Evolutionary conservation across 345 rosid genomes (phyloP).

Genomic region (Eucalyptus albens): DNA sequence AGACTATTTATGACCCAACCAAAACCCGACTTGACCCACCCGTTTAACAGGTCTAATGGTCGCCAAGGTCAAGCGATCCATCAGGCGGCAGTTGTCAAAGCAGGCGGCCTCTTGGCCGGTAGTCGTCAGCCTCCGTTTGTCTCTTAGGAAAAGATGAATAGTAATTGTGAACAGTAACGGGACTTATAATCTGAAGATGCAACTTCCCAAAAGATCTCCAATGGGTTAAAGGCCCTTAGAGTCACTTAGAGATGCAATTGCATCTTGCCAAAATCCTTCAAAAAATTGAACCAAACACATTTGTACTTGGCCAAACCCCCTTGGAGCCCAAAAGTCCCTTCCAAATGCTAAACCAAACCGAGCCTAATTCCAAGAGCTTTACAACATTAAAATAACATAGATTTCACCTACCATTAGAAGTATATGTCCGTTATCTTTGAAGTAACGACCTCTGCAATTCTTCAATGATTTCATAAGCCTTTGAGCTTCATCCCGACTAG

Average conservation of each 20-base stretch:
- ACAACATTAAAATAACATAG: not conserved
- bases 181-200: too few species aligned
- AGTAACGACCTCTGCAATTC: conserved; percentile 56
- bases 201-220: too few species aligned
- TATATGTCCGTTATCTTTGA: conserved; percentile 77
- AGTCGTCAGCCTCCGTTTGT: too few species aligned
- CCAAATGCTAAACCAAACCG: too few species aligned
- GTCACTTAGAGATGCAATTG: too few species aligned
- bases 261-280: too few species aligned
- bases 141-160: too few species aligned
- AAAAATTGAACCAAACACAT: too few species aligned
- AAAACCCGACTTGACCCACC: too few species aligned
- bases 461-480: conserved; percentile 39
- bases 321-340: fast-evolving
- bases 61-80: fast-evolving
- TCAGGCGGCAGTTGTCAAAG: fast-evolving
- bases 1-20: too few species aligned
- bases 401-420: conserved; percentile 52
- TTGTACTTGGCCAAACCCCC: too few species aligned
- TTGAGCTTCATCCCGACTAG: conserved; percentile 61
- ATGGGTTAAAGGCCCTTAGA: fast-evolving
- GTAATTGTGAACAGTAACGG: fast-evolving
- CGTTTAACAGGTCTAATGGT: too few species aligned
- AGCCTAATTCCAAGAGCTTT: not conserved
- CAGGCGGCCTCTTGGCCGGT: fast-evolving